Base-by-base conservation (phyloP, 2,329 filamentous ascomycete species). In the Pseudogymnoascus sp. region DNA sequence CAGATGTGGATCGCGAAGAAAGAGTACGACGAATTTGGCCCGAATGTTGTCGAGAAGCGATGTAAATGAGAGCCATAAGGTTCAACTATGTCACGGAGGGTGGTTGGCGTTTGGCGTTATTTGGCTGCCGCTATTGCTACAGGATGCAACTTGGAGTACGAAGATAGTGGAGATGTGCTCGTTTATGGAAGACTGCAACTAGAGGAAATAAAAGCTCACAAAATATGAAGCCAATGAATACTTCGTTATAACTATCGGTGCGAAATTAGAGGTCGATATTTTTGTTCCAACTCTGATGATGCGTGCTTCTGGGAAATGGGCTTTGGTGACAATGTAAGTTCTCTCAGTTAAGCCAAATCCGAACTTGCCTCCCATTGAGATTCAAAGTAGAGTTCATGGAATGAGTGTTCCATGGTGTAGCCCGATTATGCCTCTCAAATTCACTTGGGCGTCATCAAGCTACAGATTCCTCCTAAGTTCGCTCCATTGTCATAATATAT, bases 1-100 rank as follows among this genome's bases (percentile, higher is more conserved):
- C 95, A 99, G 80, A 93, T 99, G 89, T 99, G 95, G 95, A 96
- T 99, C 70, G 93, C 89, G 24, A 91, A 87, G 76, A 96, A 96
- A 81, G 95, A 99, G 79, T 98, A 97, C 71, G 92, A 97, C 67
- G 96, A 99, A 81, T 93, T 96, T 75, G 95, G 95, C 1, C 81
- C 87, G 5, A 86, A 86, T 67, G 93, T 98, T 70, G 90, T 98
- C 50, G 93, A 98, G 82, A 97, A 96, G 84, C 83, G 93, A 71
- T 98, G 93, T 83, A 96, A 96, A 80, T 98, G 73, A 78, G 64
- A 60, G 56, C 33, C 37, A 50, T 7, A 56, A 56, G 33, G 28
- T 33, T 56, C 10, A 12, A 56, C 50, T 56, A 33, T 19, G 50
- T 33, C n/a, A 56, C n/a, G 28, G 22, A n/a, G 28, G 50, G 28